phyloP scores from a whole-genome alignment of 106 monocot species.

The Dendrobium huoshanense region DNA sequence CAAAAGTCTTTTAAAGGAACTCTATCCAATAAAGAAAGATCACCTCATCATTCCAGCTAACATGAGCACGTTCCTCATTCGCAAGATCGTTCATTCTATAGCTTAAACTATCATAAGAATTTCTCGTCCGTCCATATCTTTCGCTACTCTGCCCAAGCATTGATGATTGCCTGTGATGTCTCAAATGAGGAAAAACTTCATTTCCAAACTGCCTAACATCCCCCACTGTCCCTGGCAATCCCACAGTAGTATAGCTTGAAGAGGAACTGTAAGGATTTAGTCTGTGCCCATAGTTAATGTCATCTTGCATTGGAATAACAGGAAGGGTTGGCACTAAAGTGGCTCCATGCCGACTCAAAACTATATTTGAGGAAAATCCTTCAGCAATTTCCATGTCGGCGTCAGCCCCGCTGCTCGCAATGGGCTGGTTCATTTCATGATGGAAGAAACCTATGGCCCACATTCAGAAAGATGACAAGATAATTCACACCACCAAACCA shows the following conservation, averaged over 20 bases:
- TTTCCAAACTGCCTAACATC: slow-evolving; percentile 7
- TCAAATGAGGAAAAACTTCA: slow-evolving; percentile 6
- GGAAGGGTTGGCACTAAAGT: background rate
- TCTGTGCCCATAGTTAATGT: slow-evolving; percentile 12
- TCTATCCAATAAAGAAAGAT: background rate
- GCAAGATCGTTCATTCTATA: slow-evolving; percentile 15
- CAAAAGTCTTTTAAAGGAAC: too few relatives aligned
- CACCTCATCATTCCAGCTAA: slow-evolving; percentile 29
- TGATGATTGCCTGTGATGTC: slow-evolving; percentile 12
- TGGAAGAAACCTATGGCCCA: background rate
- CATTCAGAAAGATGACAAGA: background rate
- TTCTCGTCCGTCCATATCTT: slow-evolving; percentile 30
- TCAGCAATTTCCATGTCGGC: background rate
- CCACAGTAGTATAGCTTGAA: slow-evolving; percentile 5
- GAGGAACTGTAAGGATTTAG: slow-evolving; percentile 2
- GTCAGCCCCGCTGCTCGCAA: slow-evolving; percentile 7
- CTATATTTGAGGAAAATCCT: background rate
- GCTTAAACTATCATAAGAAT: slow-evolving; percentile 13
- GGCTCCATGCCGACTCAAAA: slow-evolving; percentile 7
- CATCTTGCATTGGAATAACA: slow-evolving; percentile 3
- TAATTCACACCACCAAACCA: background rate
- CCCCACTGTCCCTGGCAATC: slow-evolving; percentile 5
- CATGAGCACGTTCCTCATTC: slow-evolving; percentile 7
- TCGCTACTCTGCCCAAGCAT: slow-evolving; percentile 17
- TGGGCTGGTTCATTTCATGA: slow-evolving; percentile 18